phyloP scores from a whole-genome alignment of 169 alveolate species.

The Eimeria zaria region DNA sequence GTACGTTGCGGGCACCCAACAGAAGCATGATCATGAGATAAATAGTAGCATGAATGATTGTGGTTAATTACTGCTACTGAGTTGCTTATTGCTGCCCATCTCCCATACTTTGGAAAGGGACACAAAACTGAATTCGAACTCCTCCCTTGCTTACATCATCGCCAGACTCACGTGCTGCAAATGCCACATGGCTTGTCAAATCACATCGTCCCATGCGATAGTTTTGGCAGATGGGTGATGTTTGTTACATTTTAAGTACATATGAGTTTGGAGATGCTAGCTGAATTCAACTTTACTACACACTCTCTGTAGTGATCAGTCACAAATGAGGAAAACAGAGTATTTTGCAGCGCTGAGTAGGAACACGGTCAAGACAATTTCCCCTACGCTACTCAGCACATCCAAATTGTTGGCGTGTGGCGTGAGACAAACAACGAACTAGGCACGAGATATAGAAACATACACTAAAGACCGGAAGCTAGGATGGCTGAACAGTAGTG shows the following conservation, averaged over 20 bases:
- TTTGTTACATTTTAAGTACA: not conserved
- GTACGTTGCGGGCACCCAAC: not conserved
- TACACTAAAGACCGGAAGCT: not conserved
- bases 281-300: not conserved
- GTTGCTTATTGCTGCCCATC: not conserved
- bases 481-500: not conserved
- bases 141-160: not conserved
- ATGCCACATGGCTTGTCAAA: not conserved
- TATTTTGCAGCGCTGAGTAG: not conserved
- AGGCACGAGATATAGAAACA: not conserved
- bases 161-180: conserved; percentile 15
- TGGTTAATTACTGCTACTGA: not conserved
- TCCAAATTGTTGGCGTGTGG: not conserved
- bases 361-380: not conserved
- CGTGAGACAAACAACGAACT: not conserved
- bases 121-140: not conserved
- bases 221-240: not conserved
- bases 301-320: not conserved
- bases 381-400: not conserved
- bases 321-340: too few species aligned
- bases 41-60: not conserved
- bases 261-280: not conserved
- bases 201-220: not conserved
- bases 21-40: not conserved
- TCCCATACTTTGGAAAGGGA: not conserved